phyloP scores from a whole-genome alignment of 306 rosid genomes.

The Notholithocarpus densiflorus region DNA sequence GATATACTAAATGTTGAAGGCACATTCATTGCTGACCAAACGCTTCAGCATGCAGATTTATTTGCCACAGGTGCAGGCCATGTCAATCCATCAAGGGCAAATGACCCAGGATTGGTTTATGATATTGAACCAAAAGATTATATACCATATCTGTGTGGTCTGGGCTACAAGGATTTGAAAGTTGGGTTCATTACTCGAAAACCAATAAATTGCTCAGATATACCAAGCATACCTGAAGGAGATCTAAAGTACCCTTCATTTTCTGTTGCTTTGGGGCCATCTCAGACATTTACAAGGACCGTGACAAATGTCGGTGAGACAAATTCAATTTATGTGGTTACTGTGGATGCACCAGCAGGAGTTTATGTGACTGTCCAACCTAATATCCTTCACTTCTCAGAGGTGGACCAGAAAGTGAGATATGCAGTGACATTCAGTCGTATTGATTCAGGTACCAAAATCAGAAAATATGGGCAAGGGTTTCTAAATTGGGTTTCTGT shows the following conservation, averaged over 20 bases:
- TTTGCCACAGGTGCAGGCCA: slow-evolving; percentile 77
- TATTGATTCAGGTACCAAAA: slow-evolving; percentile 18
- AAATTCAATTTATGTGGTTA: slow-evolving; percentile 39
- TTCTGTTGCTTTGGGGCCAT: slow-evolving; percentile 47
- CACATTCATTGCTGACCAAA: slow-evolving; percentile 48
- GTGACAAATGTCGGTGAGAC: slow-evolving; percentile 69
- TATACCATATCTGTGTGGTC: slow-evolving; percentile 68
- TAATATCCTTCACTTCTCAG: slow-evolving; percentile 42
- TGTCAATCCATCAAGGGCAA: slow-evolving; percentile 67
- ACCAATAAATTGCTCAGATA: slow-evolving; percentile 42
- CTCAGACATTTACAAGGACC: slow-evolving; percentile 65
- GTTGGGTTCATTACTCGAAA: slow-evolving; percentile 47
- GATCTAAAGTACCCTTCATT: slow-evolving; percentile 75
- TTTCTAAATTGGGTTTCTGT: slow-evolving; percentile 50
- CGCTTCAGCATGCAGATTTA: slow-evolving; percentile 48
- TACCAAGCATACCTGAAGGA: slow-evolving; percentile 60
- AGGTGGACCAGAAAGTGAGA: slow-evolving; percentile 50
- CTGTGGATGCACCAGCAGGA: slow-evolving; percentile 45
- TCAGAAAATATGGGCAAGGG: slow-evolving; percentile 45
- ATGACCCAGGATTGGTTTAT: slow-evolving; percentile 66
- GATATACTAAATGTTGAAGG: slow-evolving; percentile 27
- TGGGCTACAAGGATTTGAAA: slow-evolving; percentile 46
- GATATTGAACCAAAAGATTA: slow-evolving; percentile 66
- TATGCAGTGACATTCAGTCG: slow-evolving; percentile 50
- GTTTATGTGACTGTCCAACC: slow-evolving; percentile 54